These are phyloP conservation scores for Lachancea waltii DNA, from an alignment of 805 yeast genomes.

Conservation along the genomic window DNA sequence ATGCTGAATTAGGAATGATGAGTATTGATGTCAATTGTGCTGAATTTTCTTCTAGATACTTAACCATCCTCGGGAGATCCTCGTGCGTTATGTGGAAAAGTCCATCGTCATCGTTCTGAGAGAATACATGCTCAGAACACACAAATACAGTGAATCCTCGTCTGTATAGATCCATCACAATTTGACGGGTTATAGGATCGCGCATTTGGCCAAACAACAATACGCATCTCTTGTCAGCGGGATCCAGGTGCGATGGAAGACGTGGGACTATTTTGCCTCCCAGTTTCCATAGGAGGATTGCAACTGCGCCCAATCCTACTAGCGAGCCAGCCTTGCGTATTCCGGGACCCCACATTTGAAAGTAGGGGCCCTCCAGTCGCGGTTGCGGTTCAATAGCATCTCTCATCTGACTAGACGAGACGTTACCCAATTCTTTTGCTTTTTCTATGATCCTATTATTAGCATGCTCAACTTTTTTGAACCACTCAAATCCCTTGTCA, in stretches of 20 bases:
- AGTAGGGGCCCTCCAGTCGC: not conserved
- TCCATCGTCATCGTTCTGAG: constrained; percentile 27
- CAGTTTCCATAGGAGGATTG: constrained; percentile 1
- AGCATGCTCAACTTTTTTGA: constrained; percentile 2
- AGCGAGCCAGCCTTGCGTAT: not conserved
- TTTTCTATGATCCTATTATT: constrained; percentile 3
- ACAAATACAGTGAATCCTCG: constrained; percentile 30
- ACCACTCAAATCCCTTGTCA: constrained; percentile 14
- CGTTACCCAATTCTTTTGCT: constrained; percentile 2
- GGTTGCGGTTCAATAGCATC: not conserved
- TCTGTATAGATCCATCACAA: constrained; percentile 32
- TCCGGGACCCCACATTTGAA: not conserved
- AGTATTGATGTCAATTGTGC: constrained; percentile 20
- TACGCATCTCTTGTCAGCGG: constrained; percentile 13
- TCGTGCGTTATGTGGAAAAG: constrained; percentile 20
- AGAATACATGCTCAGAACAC: constrained; percentile 23
- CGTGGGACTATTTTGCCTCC: constrained; percentile 1
- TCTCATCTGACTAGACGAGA: not conserved
- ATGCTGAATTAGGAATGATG: constrained; percentile 31
- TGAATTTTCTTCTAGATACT: constrained; percentile 13
- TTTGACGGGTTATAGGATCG: constrained; percentile 32
- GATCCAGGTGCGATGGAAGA: constrained; percentile 8
- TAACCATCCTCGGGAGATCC: constrained; percentile 20
- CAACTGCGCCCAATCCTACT: constrained; percentile 4
- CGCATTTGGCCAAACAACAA: constrained; percentile 30